Percentiles rank a stretch among this genome's conserved stretches.
phyloP scores from a whole-genome alignment of 208 protist species.

The Porcisia deanei region DNA sequence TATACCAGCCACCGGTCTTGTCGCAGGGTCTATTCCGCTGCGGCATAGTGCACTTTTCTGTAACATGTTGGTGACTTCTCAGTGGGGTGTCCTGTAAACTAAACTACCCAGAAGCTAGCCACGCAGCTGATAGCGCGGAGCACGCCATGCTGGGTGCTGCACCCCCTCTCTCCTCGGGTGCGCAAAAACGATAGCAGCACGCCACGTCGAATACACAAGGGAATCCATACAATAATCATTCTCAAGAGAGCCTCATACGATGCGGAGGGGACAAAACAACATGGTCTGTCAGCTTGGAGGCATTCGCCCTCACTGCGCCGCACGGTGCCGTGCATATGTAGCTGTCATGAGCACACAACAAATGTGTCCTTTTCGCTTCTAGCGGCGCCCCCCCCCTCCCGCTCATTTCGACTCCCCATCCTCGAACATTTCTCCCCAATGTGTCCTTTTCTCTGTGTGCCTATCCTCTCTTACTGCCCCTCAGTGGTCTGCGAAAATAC shows the following conservation, averaged over 20 bases:
- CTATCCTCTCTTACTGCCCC: no score
- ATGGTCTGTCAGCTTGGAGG: neutral
- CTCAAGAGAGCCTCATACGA: neutral
- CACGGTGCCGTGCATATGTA: neutral
- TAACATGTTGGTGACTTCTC: no score
- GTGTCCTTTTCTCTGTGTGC: neutral
- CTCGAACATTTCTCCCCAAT: neutral
- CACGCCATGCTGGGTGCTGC: neutral
- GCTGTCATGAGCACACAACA: no score
- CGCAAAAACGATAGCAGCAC: no score
- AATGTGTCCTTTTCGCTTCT: neutral
- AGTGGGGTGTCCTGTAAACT: neutral
- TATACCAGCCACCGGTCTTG: no score
- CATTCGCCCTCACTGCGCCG: neutral
- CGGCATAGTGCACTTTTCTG: neutral
- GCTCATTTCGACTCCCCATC: no score
- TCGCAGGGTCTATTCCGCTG: neutral
- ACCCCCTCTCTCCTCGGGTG: neutral
- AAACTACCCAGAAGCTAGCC: neutral
- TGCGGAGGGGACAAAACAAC: neutral
- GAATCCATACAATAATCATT: no score
- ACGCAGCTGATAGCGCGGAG: neutral
- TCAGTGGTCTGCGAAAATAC: neutral
- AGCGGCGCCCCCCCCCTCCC: neutral
- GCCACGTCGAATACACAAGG: no score